A percentile compares a stretch with the other conserved stretches of the same genome.
These are phyloP conservation scores for Curvularia sp. DNA, from an alignment of 2,329 filamentous ascomycete species.

Conservation along the genomic window DNA sequence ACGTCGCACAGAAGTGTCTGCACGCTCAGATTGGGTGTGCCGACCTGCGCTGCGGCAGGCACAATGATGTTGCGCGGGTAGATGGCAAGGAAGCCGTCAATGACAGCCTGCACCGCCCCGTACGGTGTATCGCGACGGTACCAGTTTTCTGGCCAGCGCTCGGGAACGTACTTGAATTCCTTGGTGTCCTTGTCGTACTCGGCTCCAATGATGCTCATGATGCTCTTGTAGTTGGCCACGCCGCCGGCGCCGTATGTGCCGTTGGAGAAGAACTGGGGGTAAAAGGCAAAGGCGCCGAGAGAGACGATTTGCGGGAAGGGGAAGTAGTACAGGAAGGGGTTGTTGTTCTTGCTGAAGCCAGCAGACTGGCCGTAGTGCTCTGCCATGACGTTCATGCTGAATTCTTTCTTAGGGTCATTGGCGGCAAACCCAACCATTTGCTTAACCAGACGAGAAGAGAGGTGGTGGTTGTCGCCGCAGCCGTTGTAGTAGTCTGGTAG, in stretches of 20 bases:
- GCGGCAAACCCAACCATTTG: slow-evolving; percentile 22
- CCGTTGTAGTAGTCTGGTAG: slow-evolving; percentile 46
- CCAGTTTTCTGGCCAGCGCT: slow-evolving; percentile 63
- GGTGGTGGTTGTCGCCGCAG: slow-evolving; percentile 54
- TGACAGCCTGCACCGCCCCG: slow-evolving; percentile 50
- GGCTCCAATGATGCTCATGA: slow-evolving; percentile 58
- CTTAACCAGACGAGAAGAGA: slow-evolving; percentile 35
- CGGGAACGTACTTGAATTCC: slow-evolving; percentile 58
- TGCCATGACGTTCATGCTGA: slow-evolving; percentile 40
- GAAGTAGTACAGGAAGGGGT: slow-evolving; percentile 53
- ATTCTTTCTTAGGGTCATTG: slow-evolving; percentile 31
- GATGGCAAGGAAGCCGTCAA: slow-evolving; percentile 44
- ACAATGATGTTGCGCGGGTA: slow-evolving; percentile 46
- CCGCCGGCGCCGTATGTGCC: slow-evolving; percentile 48
- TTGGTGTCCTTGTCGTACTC: slow-evolving; percentile 53
- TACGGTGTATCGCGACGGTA: slow-evolving; percentile 58
- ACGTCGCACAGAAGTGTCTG: slow-evolving; percentile 46
- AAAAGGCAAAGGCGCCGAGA: slow-evolving; percentile 53
- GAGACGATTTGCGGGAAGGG: slow-evolving; percentile 56
- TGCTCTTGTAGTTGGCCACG: slow-evolving; percentile 44
- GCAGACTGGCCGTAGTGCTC: slow-evolving; percentile 49
- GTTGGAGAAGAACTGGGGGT: slow-evolving; percentile 44
- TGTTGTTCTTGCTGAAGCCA: slow-evolving; percentile 51
- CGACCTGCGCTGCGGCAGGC: slow-evolving; percentile 39
- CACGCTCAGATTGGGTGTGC: slow-evolving; percentile 42